Evolutionary conservation across 2,329 filamentous ascomycete species (phyloP).

Genomic region (Apiospora sp.): DNA sequence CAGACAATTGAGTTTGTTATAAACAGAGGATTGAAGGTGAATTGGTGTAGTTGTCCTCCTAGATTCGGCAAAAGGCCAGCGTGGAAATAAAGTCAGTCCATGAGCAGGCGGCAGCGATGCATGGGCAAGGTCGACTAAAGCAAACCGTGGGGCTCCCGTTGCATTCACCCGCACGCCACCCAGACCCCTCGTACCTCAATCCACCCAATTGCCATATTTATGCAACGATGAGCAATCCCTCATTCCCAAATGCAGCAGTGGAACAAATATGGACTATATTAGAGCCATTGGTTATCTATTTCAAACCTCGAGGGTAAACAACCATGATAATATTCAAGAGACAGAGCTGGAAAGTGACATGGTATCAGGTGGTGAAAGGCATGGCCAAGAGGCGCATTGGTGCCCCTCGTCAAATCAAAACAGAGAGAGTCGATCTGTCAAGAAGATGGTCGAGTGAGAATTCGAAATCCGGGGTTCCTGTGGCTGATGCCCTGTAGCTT

Average conservation of each 20-base stretch:
- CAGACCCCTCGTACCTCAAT: no score
- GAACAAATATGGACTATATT: no score
- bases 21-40: constrained; percentile 17
- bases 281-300: no score
- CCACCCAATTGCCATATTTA: no score
- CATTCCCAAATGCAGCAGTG: no score
- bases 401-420: not conserved
- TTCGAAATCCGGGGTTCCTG: constrained; percentile 25
- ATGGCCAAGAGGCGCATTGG: no score
- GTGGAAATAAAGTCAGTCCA: constrained; percentile 43
- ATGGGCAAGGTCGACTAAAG: not conserved
- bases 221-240: no score
- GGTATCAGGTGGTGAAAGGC: not conserved
- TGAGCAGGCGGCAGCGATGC: constrained; percentile 10
- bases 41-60: constrained; percentile 35
- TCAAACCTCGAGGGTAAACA: no score
- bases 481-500: constrained; percentile 9
- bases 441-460: not conserved
- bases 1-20: not conserved
- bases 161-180: not conserved
- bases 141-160: constrained; percentile 1
- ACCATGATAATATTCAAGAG: not conserved
- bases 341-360: not conserved
- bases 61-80: constrained; percentile 51
- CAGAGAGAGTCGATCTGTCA: constrained; percentile 24